Percentiles rank a stretch among this genome's conserved stretches.
phyloP scores from a whole-genome alignment of 2,329 filamentous ascomycete genomes.

The Phaeosphaeriaceae sp. region DNA sequence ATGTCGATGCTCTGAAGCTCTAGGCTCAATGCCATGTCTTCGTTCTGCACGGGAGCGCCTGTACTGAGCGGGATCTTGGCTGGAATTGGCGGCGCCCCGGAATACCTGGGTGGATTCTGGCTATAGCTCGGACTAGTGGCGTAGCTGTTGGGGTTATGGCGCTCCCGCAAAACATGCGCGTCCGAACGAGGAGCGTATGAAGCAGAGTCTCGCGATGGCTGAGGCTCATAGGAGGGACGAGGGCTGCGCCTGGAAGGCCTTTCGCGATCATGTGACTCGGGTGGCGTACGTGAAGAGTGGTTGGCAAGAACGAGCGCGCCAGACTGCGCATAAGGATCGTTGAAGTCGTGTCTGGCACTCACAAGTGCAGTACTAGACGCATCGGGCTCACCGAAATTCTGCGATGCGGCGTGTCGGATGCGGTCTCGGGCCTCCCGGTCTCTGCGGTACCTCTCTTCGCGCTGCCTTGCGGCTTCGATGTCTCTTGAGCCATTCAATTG shows the following conservation, averaged over 20 bases:
- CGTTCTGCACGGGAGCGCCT: slow-evolving; percentile 27
- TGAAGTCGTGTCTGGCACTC: slow-evolving; percentile 34
- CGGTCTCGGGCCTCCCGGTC: slow-evolving; percentile 43
- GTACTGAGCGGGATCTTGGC: slow-evolving; percentile 69
- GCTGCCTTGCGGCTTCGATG: slow-evolving; percentile 40
- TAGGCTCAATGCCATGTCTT: slow-evolving; percentile 68
- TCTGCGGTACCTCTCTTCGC: slow-evolving; percentile 42
- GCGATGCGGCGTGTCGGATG: slow-evolving; percentile 39
- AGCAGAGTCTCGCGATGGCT: slow-evolving; percentile 18
- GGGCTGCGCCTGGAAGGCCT: slow-evolving; percentile 39
- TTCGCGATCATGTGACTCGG: slow-evolving; percentile 29
- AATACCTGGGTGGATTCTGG: slow-evolving; percentile 14
- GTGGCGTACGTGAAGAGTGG: slow-evolving; percentile 16
- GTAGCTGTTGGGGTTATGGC: slow-evolving; percentile 43
- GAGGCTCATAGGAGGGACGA: slow-evolving; percentile 22
- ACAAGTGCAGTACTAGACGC: slow-evolving; percentile 38
- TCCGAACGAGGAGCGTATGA: slow-evolving; percentile 24
- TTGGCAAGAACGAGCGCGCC: slow-evolving; percentile 35
- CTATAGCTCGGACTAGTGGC: slow-evolving; percentile 36
- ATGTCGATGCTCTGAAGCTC: slow-evolving; percentile 68
- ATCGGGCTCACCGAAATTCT: slow-evolving; percentile 24
- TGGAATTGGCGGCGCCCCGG: slow-evolving; percentile 66
- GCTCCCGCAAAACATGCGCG: slow-evolving; percentile 42
- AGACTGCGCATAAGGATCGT: slow-evolving; percentile 21
- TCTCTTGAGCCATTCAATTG: slow-evolving; percentile 60